Conservation (phyloP, 768 basidiomycete genomes). For the Coprinopsis sp. region DNA sequence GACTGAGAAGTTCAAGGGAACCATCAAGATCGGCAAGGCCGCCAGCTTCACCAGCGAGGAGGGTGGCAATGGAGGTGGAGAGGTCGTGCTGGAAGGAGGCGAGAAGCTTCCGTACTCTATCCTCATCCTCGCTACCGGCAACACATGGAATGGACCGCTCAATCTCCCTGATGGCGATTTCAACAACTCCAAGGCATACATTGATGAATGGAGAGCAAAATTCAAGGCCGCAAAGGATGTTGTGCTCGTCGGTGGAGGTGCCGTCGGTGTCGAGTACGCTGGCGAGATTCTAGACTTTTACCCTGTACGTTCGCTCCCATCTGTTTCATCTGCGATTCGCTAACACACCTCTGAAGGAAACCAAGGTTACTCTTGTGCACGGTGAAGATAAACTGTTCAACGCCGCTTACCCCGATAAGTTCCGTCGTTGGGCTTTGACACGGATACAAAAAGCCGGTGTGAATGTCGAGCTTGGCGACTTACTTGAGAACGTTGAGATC, state of each 20-base stretch:
- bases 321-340: not conserved
- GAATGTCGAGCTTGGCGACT: conserved; percentile 45
- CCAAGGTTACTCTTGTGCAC: conserved; percentile 56
- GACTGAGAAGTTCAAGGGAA: conserved; percentile 40
- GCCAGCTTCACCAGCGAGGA: conserved; percentile 8
- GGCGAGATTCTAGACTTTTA: conserved; percentile 24
- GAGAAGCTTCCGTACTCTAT: conserved; percentile 44
- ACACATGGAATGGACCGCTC: conserved; percentile 47
- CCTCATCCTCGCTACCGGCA: conserved; percentile 59
- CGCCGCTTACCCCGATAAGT: conserved; percentile 43
- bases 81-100: conserved; percentile 41
- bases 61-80: conserved; percentile 23
- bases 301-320: conserved; percentile 16
- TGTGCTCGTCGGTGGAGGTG: conserved; percentile 53
- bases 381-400: conserved; percentile 43
- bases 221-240: conserved; percentile 39
- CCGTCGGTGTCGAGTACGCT: conserved; percentile 40
- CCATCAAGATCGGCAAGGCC: conserved; percentile 25
- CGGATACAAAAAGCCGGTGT: conserved; percentile 37
- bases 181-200: conserved; percentile 22
- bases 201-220: conserved; percentile 24
- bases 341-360: conserved; percentile 8
- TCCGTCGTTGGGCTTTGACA: conserved; percentile 38
- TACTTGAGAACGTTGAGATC: conserved; percentile 36
- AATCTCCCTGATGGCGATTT: conserved; percentile 35